A percentile compares a stretch with the other conserved stretches of the same genome.
phyloP scores from a whole-genome alignment of 2,329 filamentous ascomycete species.

The Fusarium anguioides region DNA sequence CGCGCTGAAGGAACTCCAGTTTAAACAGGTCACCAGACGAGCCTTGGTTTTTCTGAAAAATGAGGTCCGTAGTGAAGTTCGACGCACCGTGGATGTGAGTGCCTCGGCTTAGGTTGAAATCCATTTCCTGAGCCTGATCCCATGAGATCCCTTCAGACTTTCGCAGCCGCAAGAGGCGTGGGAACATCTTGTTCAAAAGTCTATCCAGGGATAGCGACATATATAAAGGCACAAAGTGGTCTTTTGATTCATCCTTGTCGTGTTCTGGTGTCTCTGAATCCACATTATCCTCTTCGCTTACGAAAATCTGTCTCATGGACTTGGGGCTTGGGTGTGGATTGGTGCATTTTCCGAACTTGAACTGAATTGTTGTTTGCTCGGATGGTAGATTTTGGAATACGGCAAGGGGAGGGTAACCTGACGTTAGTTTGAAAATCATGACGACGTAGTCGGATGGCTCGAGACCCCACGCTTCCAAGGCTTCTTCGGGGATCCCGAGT shows the following conservation, averaged over 20 bases:
- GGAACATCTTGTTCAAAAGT: conserved; percentile 70
- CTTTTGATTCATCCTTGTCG: conserved; percentile 3
- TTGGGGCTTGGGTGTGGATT: conserved; percentile 75
- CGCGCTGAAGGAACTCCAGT: conserved; percentile 39
- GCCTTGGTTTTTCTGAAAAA: background rate
- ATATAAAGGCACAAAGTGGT: conserved; percentile 62
- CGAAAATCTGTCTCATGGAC: conserved; percentile 58
- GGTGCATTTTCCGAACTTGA: conserved; percentile 77
- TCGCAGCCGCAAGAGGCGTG: conserved; percentile 71
- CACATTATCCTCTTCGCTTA: conserved; percentile 7
- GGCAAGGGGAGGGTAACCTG: conserved; percentile 71
- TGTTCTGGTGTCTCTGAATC: background rate
- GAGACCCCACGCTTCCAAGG: conserved; percentile 81
- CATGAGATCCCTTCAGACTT: conserved; percentile 66
- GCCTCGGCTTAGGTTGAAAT: conserved; percentile 20
- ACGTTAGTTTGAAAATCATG: conserved; percentile 73
- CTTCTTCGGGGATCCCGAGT: conserved; percentile 78
- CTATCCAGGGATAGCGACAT: conserved; percentile 76
- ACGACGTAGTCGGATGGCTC: conserved; percentile 75
- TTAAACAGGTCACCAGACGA: conserved; percentile 14
- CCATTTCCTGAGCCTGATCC: conserved; percentile 55
- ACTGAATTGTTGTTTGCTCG: conserved; percentile 55
- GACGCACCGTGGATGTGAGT: background rate
- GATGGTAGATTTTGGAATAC: conserved; percentile 58
- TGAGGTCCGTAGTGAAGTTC: background rate